These are phyloP conservation scores for Holtermanniella nyarrowii DNA, from an alignment of 768 basidiomycete genomes.

Conservation along the genomic window DNA sequence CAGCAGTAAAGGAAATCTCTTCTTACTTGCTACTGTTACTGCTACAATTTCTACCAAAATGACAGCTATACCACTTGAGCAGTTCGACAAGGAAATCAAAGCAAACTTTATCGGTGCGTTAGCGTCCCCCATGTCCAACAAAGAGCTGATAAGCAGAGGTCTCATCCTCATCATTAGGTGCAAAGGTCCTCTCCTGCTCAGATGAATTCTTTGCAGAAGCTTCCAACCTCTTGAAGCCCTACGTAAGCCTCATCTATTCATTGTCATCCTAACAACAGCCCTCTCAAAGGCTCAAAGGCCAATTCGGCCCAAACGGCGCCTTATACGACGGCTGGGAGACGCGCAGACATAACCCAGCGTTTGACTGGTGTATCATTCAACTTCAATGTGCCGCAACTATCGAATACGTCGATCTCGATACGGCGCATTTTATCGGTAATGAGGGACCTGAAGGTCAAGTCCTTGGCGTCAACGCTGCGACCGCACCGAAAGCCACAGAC, in stretches of 20 bases:
- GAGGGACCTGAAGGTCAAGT: constrained; percentile 63
- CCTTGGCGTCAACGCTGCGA: constrained; percentile 42
- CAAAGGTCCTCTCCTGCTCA: constrained; percentile 60
- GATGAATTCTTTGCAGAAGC: constrained; percentile 96
- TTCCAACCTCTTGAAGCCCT: constrained; percentile 66
- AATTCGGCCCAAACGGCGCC: constrained; percentile 92
- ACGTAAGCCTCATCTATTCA: constrained; percentile 46
- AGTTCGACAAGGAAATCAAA: constrained; percentile 10
- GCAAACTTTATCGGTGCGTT: constrained; percentile 5
- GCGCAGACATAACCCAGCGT: constrained; percentile 71
- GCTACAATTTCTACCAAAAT: no score
- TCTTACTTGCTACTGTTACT: no score
- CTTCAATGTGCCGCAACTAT: constrained; percentile 62
- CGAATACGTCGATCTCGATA: constrained; percentile 84
- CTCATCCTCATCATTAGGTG: constrained; percentile 76
- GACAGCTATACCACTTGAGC: no score
- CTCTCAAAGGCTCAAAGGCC: constrained; percentile 79
- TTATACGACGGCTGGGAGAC: constrained; percentile 91
- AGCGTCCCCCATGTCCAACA: not conserved
- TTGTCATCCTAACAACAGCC: constrained; percentile 48
- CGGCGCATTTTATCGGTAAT: constrained; percentile 82
- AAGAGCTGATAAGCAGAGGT: constrained; percentile 52
- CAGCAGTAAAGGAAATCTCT: no score
- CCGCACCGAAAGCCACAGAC: constrained; percentile 35
- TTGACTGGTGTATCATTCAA: constrained; percentile 87